Percentiles rank a stretch among this genome's conserved stretches.
These are phyloP conservation scores for Phytopythium helicoides DNA, from an alignment of 352 stramenopile genomes.

Conservation along the genomic window DNA sequence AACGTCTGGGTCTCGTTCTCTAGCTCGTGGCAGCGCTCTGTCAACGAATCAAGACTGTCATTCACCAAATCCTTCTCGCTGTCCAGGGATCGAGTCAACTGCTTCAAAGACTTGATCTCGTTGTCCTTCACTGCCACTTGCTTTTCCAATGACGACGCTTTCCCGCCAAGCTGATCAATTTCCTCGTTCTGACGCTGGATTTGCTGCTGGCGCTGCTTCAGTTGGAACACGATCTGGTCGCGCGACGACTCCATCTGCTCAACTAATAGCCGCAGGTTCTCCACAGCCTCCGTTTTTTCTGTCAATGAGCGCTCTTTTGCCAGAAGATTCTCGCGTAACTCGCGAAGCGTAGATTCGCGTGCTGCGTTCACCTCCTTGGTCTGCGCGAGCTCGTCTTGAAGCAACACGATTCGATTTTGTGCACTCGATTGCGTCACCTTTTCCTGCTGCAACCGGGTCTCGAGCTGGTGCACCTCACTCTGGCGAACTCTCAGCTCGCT, in stretches of 20 bases:
- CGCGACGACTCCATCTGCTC: constrained; percentile 84
- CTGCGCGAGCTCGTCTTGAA: constrained; percentile 62
- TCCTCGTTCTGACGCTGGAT: constrained; percentile 54
- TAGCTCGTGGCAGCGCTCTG: constrained; percentile 66
- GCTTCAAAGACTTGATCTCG: constrained; percentile 64
- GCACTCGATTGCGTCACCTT: constrained; percentile 49
- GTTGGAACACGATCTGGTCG: constrained; percentile 74
- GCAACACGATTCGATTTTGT: constrained; percentile 52
- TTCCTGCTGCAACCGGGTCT: constrained; percentile 68
- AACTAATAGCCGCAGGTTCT: constrained; percentile 73
- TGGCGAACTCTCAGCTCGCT: constrained; percentile 59
- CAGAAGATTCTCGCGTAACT: constrained; percentile 57
- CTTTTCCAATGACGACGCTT: constrained; percentile 42
- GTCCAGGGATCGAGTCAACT: constrained; percentile 64
- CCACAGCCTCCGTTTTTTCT: constrained; percentile 58
- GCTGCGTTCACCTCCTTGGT: constrained; percentile 47
- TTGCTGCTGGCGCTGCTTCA: constrained; percentile 73
- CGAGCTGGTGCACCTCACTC: constrained; percentile 45
- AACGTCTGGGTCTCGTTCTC: constrained; percentile 49
- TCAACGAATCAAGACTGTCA: constrained; percentile 68
- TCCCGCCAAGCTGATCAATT: constrained; percentile 47
- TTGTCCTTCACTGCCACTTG: constrained; percentile 35
- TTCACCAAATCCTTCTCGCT: constrained; percentile 68
- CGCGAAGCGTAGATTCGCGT: constrained; percentile 51
- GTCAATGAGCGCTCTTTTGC: constrained; percentile 54